Conservation (phyloP, 2,329 filamentous ascomycete genomes). For the Parascedosporium putredinis region DNA sequence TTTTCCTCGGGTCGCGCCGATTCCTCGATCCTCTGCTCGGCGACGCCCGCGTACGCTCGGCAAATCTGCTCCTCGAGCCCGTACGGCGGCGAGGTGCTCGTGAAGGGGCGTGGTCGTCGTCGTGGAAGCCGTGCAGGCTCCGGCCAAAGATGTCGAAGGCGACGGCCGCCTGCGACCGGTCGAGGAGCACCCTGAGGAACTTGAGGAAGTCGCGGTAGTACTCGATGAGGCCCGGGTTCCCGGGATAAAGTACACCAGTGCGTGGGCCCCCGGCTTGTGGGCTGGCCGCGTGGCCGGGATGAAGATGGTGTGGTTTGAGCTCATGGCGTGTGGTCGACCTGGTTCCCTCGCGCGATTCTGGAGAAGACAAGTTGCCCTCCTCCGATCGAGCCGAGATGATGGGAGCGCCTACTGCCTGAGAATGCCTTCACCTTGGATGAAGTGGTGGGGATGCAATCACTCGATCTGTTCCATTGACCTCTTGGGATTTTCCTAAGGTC, state of each 20-base stretch:
- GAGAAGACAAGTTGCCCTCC: too few species aligned
- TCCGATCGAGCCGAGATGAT: too few species aligned
- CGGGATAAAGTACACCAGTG: conserved; percentile 61
- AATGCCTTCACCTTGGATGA: too few species aligned
- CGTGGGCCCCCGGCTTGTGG: conserved; percentile 16
- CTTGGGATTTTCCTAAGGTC: too few species aligned
- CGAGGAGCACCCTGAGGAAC: conserved; percentile 43
- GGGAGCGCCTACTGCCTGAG: too few species aligned
- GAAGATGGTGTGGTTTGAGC: conserved; percentile 4
- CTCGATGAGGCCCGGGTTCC: conserved; percentile 68
- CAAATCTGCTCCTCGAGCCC: conserved; percentile 44
- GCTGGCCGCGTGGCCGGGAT: conserved; percentile 18
- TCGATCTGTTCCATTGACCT: too few species aligned
- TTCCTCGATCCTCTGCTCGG: conserved; percentile 16
- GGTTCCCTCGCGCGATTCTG: background rate
- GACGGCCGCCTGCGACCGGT: conserved; percentile 25
- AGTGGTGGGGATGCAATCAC: too few species aligned
- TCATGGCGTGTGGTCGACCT: background rate
- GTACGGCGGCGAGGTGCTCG: conserved; percentile 30
- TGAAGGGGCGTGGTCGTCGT: conserved; percentile 40
- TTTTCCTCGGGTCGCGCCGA: conserved; percentile 16
- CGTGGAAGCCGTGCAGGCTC: conserved; percentile 48
- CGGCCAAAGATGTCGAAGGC: conserved; percentile 47
- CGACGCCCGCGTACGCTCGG: conserved; percentile 28
- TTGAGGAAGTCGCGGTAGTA: conserved; percentile 63